These are phyloP conservation scores for Paracamarosporium sp. DNA, from an alignment of 2,329 filamentous ascomycete genomes.

Conservation along the genomic window DNA sequence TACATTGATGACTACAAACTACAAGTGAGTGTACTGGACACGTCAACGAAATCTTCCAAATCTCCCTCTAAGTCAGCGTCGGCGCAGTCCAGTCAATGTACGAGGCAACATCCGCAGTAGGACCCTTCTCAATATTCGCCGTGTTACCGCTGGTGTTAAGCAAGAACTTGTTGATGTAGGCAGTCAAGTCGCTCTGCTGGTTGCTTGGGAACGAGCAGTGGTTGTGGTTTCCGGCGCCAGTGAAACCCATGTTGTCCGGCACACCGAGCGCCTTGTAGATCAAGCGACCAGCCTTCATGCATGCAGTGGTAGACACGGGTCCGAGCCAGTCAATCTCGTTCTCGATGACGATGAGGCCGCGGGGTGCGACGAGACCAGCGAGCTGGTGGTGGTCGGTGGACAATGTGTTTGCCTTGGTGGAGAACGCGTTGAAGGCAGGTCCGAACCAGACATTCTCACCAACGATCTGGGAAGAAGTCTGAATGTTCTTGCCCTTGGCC, in stretches of 20 bases:
- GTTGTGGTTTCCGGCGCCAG: constrained; percentile 60
- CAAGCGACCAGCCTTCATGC: constrained; percentile 62
- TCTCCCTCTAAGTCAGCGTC: constrained; percentile 35
- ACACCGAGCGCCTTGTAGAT: constrained; percentile 63
- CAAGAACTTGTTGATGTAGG: constrained; percentile 63
- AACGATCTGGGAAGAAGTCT: constrained; percentile 66
- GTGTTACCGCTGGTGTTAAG: constrained; percentile 35
- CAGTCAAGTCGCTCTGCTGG: constrained; percentile 59
- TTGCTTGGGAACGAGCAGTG: constrained; percentile 64
- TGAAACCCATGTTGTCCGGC: constrained; percentile 64
- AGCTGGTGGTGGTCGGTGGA: constrained; percentile 67
- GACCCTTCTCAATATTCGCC: constrained; percentile 42
- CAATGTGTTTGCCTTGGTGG: constrained; percentile 53
- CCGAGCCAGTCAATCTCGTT: constrained; percentile 67
- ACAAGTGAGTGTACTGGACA: constrained; percentile 24
- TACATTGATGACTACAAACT: constrained; percentile 12
- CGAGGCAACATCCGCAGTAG: constrained; percentile 34
- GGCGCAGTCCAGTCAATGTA: constrained; percentile 48
- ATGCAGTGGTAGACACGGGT: constrained; percentile 62
- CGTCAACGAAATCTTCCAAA: constrained; percentile 3
- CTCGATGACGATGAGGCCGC: constrained; percentile 63
- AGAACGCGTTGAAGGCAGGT: constrained; percentile 60
- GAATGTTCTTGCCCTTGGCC: constrained; percentile 62
- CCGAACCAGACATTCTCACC: constrained; percentile 71
- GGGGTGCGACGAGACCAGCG: constrained; percentile 62